A percentile compares a stretch with the other conserved stretches of the same genome.
These are phyloP conservation scores for Lasiodiplodia citricola DNA, from an alignment of 2,329 filamentous ascomycete genomes.

Conservation along the genomic window DNA sequence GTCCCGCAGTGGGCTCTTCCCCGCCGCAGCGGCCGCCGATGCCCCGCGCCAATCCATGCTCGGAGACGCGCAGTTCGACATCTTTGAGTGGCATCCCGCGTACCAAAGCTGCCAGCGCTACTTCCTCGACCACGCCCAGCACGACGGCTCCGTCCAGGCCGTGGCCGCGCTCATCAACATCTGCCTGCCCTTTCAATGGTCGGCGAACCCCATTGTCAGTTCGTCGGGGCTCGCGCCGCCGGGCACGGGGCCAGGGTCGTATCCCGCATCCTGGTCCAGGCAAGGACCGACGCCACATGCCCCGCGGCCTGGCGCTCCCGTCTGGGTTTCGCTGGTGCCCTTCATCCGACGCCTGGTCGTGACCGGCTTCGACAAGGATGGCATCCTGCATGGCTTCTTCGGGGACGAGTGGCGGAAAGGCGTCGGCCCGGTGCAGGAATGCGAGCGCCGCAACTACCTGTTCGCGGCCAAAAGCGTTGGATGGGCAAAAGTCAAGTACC, in stretches of 20 bases:
- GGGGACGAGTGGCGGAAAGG: constrained; percentile 89
- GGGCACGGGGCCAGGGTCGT: constrained; percentile 32
- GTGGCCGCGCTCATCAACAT: constrained; percentile 93
- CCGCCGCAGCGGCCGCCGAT: constrained; percentile 23
- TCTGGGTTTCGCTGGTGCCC: constrained; percentile 74
- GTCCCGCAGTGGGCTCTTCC: constrained; percentile 25
- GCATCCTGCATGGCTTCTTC: constrained; percentile 93
- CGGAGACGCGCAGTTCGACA: constrained; percentile 66
- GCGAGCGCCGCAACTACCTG: constrained; percentile 90
- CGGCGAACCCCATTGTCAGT: constrained; percentile 53
- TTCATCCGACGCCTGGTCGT: constrained; percentile 90
- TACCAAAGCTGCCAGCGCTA: constrained; percentile 90
- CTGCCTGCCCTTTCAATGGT: constrained; percentile 81
- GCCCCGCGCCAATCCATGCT: constrained; percentile 33
- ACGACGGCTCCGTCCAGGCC: constrained; percentile 81
- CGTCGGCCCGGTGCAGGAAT: constrained; percentile 81
- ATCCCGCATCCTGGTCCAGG: constrained; percentile 47
- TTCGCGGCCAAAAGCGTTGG: constrained; percentile 92
- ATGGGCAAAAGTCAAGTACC: constrained; percentile 86
- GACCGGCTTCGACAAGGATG: constrained; percentile 86
- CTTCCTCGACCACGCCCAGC: constrained; percentile 90
- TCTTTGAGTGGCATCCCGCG: constrained; percentile 90
- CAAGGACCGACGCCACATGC: constrained; percentile 45
- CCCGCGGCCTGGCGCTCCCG: constrained; percentile 43
- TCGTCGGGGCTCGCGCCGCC: constrained; percentile 40